phyloP scores from a whole-genome alignment of 2,329 filamentous ascomycete species.

The Aspergillus sp. region DNA sequence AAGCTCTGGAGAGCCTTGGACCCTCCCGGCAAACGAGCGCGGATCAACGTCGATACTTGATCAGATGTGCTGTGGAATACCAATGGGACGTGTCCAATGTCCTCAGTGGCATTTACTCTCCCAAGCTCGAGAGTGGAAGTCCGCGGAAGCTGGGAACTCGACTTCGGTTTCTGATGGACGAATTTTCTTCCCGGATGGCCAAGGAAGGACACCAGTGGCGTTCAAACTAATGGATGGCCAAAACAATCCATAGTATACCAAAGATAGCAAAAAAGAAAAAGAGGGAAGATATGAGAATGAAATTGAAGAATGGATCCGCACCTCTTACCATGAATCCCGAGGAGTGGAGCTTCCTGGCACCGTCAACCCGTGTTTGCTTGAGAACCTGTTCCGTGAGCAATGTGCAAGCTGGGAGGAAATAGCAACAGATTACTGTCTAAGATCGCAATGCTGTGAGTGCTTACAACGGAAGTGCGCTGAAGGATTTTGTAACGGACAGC shows the following conservation, averaged over 20 bases:
- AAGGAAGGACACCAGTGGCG: conserved; percentile 4
- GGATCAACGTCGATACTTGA: conserved; percentile 15
- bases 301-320: conserved; percentile 14
- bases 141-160: not conserved
- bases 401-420: conserved; percentile 10
- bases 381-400: conserved; percentile 14
- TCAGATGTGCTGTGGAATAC: conserved; percentile 7
- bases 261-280: not conserved
- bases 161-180: conserved; percentile 7
- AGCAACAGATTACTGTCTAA: conserved; percentile 3
- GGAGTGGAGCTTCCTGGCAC: conserved; percentile 15
- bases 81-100: conserved; percentile 9
- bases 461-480: conserved; percentile 15
- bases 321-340: conserved; percentile 11
- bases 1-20: conserved; percentile 10
- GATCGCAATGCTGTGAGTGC: conserved; percentile 3
- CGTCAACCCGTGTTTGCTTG: conserved; percentile 13
- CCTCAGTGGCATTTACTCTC: conserved; percentile 10
- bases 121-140: not conserved
- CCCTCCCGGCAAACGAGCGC: conserved; percentile 8
- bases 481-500: conserved; percentile 1
- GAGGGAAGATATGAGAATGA: not conserved
- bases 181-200: conserved; percentile 7
- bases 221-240: conserved; percentile 6
- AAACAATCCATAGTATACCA: conserved; percentile 4